A percentile compares a stretch with the other conserved stretches of the same genome.
Conservation (phyloP, 2,329 filamentous ascomycete genomes). For the Colletotrichum euphorbiae region DNA sequence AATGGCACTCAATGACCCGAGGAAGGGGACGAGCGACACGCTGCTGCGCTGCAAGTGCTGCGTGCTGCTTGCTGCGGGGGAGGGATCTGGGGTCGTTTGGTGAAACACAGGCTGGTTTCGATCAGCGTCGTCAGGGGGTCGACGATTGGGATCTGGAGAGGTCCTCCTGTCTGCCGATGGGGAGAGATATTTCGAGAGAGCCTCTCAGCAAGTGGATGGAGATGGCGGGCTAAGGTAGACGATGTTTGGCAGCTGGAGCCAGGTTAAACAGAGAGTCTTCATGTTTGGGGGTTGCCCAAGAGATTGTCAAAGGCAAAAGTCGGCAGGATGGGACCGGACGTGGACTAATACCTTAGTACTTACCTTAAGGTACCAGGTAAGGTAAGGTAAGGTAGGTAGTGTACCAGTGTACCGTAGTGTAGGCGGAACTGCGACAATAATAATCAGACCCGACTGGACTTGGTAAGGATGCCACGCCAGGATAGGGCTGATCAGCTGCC, state of each 20-base stretch:
- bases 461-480: conserved; percentile 27
- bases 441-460: conserved; percentile 4
- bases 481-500: conserved; percentile 37
- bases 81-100: conserved; percentile 39
- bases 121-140: conserved; percentile 23
- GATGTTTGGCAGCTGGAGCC: background rate
- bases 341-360: too few relatives aligned
- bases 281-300: background rate
- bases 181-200: background rate
- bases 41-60: conserved; percentile 17
- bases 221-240: background rate
- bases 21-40: conserved; percentile 26
- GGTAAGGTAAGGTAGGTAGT: too few relatives aligned
- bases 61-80: conserved; percentile 32
- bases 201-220: background rate
- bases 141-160: background rate
- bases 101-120: conserved; percentile 39
- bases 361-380: too few relatives aligned
- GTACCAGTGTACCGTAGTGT: too few relatives aligned
- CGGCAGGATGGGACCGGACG: background rate
- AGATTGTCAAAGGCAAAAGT: conserved; percentile 22
- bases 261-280: background rate
- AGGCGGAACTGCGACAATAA: background rate
- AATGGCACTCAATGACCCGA: conserved; percentile 4
- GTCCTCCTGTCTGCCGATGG: conserved; percentile 10